A percentile compares a stretch with the other conserved stretches of the same genome.
These are phyloP conservation scores for Sugiyamaella xylanicola DNA, from an alignment of 1,139 yeast species.

Conservation along the genomic window DNA sequence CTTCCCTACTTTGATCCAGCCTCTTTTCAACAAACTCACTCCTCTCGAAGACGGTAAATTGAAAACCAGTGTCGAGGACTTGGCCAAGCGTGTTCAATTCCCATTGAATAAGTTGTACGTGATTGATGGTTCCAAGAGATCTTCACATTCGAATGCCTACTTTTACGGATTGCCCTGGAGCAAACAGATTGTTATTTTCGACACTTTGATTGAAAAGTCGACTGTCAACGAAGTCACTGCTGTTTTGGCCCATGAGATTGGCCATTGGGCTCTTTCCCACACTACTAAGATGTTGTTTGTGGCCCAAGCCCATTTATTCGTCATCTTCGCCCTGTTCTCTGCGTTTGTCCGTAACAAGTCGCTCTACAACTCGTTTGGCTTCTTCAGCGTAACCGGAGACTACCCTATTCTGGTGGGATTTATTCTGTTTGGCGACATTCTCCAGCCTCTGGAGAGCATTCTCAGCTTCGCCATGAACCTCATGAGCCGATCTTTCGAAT, in stretches of 20 bases:
- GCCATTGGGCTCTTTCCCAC: slow-evolving; percentile 94
- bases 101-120: slow-evolving; percentile 85
- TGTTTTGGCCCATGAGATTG: slow-evolving; percentile 94
- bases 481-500: slow-evolving; percentile 82
- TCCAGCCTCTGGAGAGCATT: slow-evolving; percentile 73
- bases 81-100: slow-evolving; percentile 75
- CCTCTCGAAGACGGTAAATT: slow-evolving; percentile 91
- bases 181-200: slow-evolving; percentile 90
- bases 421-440: slow-evolving; percentile 60
- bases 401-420: slow-evolving; percentile 81
- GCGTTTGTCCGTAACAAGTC: slow-evolving; percentile 78
- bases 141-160: slow-evolving; percentile 95
- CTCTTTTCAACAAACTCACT: slow-evolving; percentile 85
- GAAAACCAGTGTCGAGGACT: slow-evolving; percentile 73
- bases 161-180: slow-evolving; percentile 96
- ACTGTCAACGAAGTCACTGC: slow-evolving; percentile 84
- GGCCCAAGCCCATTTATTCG: slow-evolving; percentile 64
- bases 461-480: slow-evolving; percentile 68
- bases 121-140: slow-evolving; percentile 92
- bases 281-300: slow-evolving; percentile 68
- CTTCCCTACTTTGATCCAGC: slow-evolving; percentile 82
- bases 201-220: slow-evolving; percentile 82
- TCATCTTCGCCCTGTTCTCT: slow-evolving; percentile 70
- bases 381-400: slow-evolving; percentile 46
- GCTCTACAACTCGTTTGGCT: slow-evolving; percentile 78